These are phyloP conservation scores for Scheffersomyces lignosus DNA, from an alignment of 805 yeast species.

Conservation along the genomic window DNA sequence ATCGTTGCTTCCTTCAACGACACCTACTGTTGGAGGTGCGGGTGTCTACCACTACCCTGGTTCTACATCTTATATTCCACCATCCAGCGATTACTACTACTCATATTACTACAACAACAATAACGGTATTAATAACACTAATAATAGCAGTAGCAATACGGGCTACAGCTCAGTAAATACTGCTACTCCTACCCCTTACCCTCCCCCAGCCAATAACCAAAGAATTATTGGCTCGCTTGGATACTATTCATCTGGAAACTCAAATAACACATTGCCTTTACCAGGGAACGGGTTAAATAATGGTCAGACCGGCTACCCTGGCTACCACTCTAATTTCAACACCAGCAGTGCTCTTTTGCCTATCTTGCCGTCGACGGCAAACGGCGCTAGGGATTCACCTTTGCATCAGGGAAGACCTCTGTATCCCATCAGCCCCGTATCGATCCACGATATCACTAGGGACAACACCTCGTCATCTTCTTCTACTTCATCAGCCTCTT, in stretches of 20 bases:
- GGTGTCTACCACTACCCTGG: background rate
- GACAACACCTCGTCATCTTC: background rate
- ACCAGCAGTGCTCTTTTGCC: background rate
- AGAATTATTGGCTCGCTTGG: slow-evolving; percentile 2
- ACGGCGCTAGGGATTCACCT: background rate
- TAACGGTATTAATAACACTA: background rate
- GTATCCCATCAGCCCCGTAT: background rate
- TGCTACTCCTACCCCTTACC: slow-evolving; percentile 2
- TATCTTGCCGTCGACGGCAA: background rate
- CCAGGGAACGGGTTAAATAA: background rate
- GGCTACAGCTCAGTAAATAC: too few species aligned
- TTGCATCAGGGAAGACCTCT: background rate
- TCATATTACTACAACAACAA: slow-evolving; percentile 7
- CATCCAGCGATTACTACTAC: slow-evolving; percentile 9
- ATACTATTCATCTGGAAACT: slow-evolving; percentile 1
- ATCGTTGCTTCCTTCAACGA: background rate
- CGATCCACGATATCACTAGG: background rate
- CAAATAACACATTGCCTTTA: background rate
- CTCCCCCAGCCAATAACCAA: slow-evolving; percentile 2
- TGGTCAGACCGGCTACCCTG: background rate
- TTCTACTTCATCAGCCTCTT: background rate
- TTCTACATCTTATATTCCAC: slow-evolving; percentile 5
- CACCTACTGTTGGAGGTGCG: background rate
- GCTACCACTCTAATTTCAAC: background rate
- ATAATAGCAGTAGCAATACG: background rate